Evolutionary conservation across 177 flowering plant genomes (phyloP).

Genomic region (Vitis hybrid): DNA sequence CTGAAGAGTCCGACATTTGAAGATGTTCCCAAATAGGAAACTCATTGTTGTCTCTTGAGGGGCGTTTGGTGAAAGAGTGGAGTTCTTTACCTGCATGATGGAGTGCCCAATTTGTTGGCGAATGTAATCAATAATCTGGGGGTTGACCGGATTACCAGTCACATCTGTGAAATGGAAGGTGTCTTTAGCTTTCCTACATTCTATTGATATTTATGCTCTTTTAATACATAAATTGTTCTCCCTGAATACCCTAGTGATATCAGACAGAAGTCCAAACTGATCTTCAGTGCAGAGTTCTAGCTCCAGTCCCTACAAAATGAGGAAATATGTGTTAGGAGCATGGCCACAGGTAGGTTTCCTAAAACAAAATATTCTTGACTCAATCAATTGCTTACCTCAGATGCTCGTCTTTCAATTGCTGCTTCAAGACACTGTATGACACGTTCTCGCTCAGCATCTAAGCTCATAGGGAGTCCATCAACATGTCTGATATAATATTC

Average conservation of each 20-base stretch:
- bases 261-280: constrained; percentile 80
- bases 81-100: constrained; percentile 46
- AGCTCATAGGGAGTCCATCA: constrained; percentile 43
- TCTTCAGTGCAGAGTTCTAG: constrained; percentile 71
- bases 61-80: constrained; percentile 28
- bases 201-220: constrained; percentile 76
- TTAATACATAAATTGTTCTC: constrained; percentile 67
- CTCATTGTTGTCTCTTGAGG: constrained; percentile 48
- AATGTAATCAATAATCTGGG: constrained; percentile 62
- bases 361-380: too few relatives aligned
- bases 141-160: constrained; percentile 69
- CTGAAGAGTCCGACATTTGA: constrained; percentile 45
- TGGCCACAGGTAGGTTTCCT: too few relatives aligned
- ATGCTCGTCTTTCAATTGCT: constrained; percentile 46
- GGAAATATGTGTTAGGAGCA: not conserved
- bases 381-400: constrained; percentile 24
- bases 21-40: constrained; percentile 59
- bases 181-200: constrained; percentile 60
- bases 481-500: constrained; percentile 47
- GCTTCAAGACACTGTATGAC: constrained; percentile 52
- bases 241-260: constrained; percentile 76
- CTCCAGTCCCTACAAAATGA: constrained; percentile 60
- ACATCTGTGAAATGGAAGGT: constrained; percentile 77
- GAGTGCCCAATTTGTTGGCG: constrained; percentile 63
- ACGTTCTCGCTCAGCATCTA: constrained; percentile 46